A percentile compares a stretch with the other conserved stretches of the same genome.
Conservation (phyloP, 352 stramenopile genomes). For the Aphanomyces euteiches region DNA sequence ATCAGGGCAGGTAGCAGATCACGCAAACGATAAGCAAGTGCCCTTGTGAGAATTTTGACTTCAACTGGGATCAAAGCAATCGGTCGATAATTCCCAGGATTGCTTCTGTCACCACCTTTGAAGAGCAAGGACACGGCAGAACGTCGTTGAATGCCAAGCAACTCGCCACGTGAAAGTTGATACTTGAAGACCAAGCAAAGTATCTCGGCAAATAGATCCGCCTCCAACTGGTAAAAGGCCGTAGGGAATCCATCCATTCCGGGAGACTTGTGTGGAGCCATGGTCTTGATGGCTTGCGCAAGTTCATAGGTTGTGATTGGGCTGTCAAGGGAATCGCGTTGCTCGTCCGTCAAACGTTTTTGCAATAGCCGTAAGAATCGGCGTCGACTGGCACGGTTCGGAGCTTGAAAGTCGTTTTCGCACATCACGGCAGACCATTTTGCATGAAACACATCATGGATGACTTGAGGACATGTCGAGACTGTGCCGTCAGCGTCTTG, state of each 20-base stretch:
- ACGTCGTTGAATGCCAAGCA: conserved; percentile 33
- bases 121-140: conserved; percentile 27
- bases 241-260: conserved; percentile 31
- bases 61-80: conserved; percentile 38
- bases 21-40: background rate
- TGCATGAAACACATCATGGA: background rate
- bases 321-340: conserved; percentile 9
- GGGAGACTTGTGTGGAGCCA: conserved; percentile 15
- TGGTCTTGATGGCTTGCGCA: background rate
- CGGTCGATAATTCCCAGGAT: conserved; percentile 33
- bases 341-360: background rate
- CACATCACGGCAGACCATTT: conserved; percentile 6
- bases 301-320: background rate
- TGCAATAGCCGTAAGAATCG: background rate
- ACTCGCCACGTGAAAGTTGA: conserved; percentile 24
- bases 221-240: conserved; percentile 33
- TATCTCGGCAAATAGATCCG: conserved; percentile 32
- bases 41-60: conserved; percentile 32
- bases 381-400: background rate
- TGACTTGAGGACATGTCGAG: background rate
- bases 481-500: background rate
- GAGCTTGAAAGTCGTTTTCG: background rate
- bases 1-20: conserved; percentile 4
- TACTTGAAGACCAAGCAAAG: conserved; percentile 34
- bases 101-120: conserved; percentile 27